A percentile compares a stretch with the other conserved stretches of the same genome.
These are phyloP conservation scores for Withania somnifera DNA, from an alignment of 305 asterid genomes.

Conservation along the genomic window DNA sequence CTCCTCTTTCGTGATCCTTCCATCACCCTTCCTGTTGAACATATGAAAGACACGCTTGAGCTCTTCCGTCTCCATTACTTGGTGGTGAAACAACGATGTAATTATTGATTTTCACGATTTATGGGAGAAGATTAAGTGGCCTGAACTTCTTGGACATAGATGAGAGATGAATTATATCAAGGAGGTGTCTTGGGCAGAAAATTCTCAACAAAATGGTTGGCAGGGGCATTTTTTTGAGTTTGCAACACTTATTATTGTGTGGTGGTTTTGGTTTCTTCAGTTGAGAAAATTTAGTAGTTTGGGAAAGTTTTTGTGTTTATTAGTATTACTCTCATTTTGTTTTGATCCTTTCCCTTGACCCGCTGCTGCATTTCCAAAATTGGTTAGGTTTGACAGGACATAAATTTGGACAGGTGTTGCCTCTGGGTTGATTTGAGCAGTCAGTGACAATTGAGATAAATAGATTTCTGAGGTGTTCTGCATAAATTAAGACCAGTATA, in stretches of 20 bases:
- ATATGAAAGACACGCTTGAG: slow-evolving; percentile 4
- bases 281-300: background rate
- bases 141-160: background rate
- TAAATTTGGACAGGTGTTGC: background rate
- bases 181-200: background rate
- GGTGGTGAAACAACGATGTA: background rate
- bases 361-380: background rate
- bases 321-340: background rate
- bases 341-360: background rate
- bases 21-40: slow-evolving; percentile 9
- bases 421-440: background rate
- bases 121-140: background rate
- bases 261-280: background rate
- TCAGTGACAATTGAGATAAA: background rate
- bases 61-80: slow-evolving; percentile 1
- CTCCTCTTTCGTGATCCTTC: background rate
- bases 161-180: background rate
- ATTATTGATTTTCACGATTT: background rate
- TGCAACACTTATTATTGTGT: background rate
- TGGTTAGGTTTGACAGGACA: background rate
- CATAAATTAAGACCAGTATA: background rate
- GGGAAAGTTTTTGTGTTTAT: background rate
- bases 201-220: slow-evolving; percentile 2
- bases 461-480: background rate
- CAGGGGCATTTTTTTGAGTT: background rate